Conservation (phyloP, 768 basidiomycete species). For the Termitomyces sp. region DNA sequence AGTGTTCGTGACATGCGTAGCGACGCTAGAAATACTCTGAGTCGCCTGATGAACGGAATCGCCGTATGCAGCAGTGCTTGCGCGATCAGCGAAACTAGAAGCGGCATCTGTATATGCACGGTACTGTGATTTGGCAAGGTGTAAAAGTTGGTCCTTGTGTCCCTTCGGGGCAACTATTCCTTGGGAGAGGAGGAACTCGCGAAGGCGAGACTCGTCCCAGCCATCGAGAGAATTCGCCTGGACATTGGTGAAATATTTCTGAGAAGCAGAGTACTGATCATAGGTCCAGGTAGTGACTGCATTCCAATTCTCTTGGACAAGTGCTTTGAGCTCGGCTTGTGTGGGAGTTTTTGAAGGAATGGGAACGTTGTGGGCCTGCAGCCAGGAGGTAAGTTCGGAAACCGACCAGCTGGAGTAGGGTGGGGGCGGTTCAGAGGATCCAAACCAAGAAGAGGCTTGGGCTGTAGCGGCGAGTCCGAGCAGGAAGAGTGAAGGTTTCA, state of each 20-base stretch:
- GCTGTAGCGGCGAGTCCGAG: constrained; percentile 26
- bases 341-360: constrained; percentile 40
- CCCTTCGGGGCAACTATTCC: constrained; percentile 81
- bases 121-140: constrained; percentile 72
- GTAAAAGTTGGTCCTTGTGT: constrained; percentile 71
- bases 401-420: constrained; percentile 54
- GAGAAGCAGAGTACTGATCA: constrained; percentile 59
- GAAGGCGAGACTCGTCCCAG: constrained; percentile 82
- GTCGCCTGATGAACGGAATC: constrained; percentile 34
- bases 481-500: constrained; percentile 24
- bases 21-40: constrained; percentile 32
- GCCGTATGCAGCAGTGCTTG: constrained; percentile 47
- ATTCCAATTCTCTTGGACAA: constrained; percentile 63
- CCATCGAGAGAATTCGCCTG: constrained; percentile 62
- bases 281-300: constrained; percentile 47
- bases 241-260: constrained; percentile 53
- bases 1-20: constrained; percentile 48
- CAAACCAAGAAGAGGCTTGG: constrained; percentile 49
- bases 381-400: constrained; percentile 61
- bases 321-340: constrained; percentile 33
- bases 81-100: constrained; percentile 44
- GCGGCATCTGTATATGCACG: constrained; percentile 55
- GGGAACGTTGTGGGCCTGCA: constrained; percentile 57
- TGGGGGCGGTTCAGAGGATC: constrained; percentile 26
- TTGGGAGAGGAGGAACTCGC: constrained; percentile 81